Percentiles rank a stretch among this genome's conserved stretches.
Evolutionary conservation across 148 eudicot genomes (phyloP).

Genomic region (Linanthus parryae): DNA sequence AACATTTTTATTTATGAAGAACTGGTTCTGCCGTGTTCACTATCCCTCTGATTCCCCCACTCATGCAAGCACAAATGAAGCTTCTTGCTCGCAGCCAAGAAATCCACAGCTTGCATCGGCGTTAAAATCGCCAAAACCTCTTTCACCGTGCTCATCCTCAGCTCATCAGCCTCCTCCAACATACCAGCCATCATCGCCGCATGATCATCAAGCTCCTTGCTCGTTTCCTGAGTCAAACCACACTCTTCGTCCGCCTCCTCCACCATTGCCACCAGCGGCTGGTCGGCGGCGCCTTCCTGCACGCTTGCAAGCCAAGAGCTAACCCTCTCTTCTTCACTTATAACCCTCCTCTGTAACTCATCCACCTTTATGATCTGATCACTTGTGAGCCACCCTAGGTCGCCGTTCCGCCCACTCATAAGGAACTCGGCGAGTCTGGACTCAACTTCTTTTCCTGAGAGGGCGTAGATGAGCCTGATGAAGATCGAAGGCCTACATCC

Average conservation of each 20-base stretch:
- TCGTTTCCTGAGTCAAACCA: neutral
- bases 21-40: too few relatives aligned
- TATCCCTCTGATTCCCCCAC: constrained; percentile 12
- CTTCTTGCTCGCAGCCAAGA: constrained; percentile 12
- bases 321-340: constrained; percentile 6
- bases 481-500: constrained; percentile 17
- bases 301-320: constrained; percentile 2
- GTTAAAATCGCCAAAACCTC: constrained; percentile 11
- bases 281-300: constrained; percentile 15
- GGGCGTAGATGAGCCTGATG: constrained; percentile 11
- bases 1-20: too few relatives aligned
- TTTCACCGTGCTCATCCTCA: constrained; percentile 15
- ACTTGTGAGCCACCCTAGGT: too few relatives aligned
- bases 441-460: neutral
- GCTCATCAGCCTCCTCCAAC: constrained; percentile 16
- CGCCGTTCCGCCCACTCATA: too few relatives aligned
- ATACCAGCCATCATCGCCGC: neutral
- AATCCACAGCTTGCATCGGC: constrained; percentile 19
- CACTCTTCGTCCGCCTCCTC: neutral
- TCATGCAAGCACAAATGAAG: constrained; percentile 6
- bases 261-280: constrained; percentile 7
- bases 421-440: constrained; percentile 3
- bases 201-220: neutral
- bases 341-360: constrained; percentile 8
- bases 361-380: constrained; percentile 3